Base-by-base conservation (phyloP, 805 yeast genomes). In the Torulaspora microellipsoides region DNA sequence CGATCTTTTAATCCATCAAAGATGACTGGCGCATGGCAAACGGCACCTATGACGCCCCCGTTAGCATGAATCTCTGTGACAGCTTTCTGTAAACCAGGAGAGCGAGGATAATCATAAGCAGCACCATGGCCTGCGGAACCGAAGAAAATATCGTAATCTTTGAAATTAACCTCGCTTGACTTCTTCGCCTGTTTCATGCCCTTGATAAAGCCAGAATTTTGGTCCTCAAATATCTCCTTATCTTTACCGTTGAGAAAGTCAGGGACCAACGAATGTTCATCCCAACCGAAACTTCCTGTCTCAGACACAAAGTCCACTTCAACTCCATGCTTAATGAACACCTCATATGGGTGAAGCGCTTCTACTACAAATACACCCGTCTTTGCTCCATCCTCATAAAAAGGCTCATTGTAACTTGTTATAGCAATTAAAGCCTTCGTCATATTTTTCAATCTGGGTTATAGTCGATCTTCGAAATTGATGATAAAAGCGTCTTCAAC, bases 41-140 rank as follows among this genome's bases (percentile, higher is more conserved):
- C 85, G 12, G 85, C 83, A 34, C 79, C 62, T 17, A 81, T 72
- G 31, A 78, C 72, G 38, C 84, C 85, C 31, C 75, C 77, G 15
- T 71, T 60, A 27, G 62, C 65, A 56, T 73, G 77, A 38, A 80
- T 71, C 15, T 66, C 62, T 25, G 66, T 61, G 15, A 79, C 81
- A 34, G 76, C 45, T 17, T 57, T 48, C 43, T 73, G 78, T 41
- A 80, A 62, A 13, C 57, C 69, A 5, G 56, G 61, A 12, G 83
- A 82, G 3, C 58, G 65, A 35, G 81, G 81, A 62, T 69, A 79
- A 59, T 81, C 87, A 50, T 71, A 77, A 32, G 73, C 50, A 25
- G 82, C 67, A 27, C 77, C 87, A 55, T 82, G 87, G 31, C 88
- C 87, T 39, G 79, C 87, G 38, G 83, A 73, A 32, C 82, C 84